phyloP scores from a whole-genome alignment of 1,139 yeast genomes.

The Insectozyma bohioensis region DNA sequence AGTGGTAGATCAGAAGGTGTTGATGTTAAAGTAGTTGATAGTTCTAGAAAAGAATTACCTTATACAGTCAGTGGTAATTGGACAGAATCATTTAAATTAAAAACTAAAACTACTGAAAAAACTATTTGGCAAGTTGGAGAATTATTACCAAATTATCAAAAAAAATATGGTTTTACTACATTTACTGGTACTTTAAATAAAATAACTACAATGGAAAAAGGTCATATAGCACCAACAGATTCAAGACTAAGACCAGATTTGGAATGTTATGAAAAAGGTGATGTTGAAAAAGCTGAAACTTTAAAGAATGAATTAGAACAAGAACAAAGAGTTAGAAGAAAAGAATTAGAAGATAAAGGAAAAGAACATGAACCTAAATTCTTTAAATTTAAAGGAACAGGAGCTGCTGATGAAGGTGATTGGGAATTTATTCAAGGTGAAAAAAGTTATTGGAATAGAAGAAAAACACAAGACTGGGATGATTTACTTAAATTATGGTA shows the following conservation, averaged over 20 bases:
- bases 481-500: constrained; percentile 56
- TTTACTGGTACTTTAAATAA: constrained; percentile 83
- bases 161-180: constrained; percentile 81
- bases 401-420: constrained; percentile 44
- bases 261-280: constrained; percentile 66
- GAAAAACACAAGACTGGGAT: constrained; percentile 60
- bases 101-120: constrained; percentile 41
- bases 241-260: constrained; percentile 90
- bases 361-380: constrained; percentile 57
- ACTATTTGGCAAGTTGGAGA: constrained; percentile 67
- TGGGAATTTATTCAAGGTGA: constrained; percentile 66
- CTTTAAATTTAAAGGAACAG: constrained; percentile 51
- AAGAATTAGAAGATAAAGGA: constrained; percentile 48
- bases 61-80: constrained; percentile 67
- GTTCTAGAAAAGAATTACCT: constrained; percentile 33
- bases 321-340: constrained; percentile 75
- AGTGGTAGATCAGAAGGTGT: constrained; percentile 87
- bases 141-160: constrained; percentile 55
- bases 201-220: constrained; percentile 67
- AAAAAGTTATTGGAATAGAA: constrained; percentile 78
- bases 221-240: constrained; percentile 75
- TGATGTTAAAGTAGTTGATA: constrained; percentile 51
- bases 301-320: constrained; percentile 72
- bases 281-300: constrained; percentile 67
- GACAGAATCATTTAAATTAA: constrained; percentile 61